phyloP scores from a whole-genome alignment of 164 flowering plant genomes.

The Tetrastigma voinierianum region DNA sequence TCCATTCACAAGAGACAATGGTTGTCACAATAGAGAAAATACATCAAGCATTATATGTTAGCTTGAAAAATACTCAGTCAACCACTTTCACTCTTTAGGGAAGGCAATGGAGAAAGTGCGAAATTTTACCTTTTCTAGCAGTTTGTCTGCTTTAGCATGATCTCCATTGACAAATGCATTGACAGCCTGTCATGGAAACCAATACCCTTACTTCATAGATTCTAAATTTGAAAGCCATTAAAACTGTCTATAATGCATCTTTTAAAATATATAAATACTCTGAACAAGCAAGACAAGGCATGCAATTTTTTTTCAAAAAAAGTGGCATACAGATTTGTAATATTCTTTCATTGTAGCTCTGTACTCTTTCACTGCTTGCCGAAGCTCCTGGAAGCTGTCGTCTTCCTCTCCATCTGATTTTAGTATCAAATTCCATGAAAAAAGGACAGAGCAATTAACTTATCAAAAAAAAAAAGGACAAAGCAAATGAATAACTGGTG shows the following conservation, averaged over 20 bases:
- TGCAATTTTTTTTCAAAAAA: background rate
- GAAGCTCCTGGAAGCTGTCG: slow-evolving; percentile 41
- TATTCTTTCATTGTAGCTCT: slow-evolving; percentile 61
- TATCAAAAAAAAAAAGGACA: background rate
- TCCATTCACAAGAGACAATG: background rate
- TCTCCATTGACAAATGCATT: slow-evolving; percentile 56
- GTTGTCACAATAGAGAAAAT: background rate
- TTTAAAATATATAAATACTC: background rate
- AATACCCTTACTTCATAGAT: background rate
- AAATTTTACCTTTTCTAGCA: slow-evolving; percentile 47
- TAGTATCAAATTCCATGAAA: slow-evolving; percentile 5
- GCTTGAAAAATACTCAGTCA: background rate
- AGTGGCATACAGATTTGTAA: slow-evolving; percentile 54
- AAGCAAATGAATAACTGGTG: background rate
- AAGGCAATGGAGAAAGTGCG: background rate
- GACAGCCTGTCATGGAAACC: slow-evolving; percentile 43
- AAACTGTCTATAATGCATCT: background rate
- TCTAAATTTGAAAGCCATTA: background rate
- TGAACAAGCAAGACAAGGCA: background rate
- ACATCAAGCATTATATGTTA: background rate
- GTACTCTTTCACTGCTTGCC: slow-evolving; percentile 52
- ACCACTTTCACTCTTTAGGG: background rate
- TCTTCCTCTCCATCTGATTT: slow-evolving; percentile 35
- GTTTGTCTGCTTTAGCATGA: slow-evolving; percentile 32
- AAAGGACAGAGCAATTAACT: too few relatives aligned